A percentile compares a stretch with the other conserved stretches of the same genome.
Evolutionary conservation across 2,329 filamentous ascomycete genomes (phyloP).

Genomic region (Sclerotinia subarctica): DNA sequence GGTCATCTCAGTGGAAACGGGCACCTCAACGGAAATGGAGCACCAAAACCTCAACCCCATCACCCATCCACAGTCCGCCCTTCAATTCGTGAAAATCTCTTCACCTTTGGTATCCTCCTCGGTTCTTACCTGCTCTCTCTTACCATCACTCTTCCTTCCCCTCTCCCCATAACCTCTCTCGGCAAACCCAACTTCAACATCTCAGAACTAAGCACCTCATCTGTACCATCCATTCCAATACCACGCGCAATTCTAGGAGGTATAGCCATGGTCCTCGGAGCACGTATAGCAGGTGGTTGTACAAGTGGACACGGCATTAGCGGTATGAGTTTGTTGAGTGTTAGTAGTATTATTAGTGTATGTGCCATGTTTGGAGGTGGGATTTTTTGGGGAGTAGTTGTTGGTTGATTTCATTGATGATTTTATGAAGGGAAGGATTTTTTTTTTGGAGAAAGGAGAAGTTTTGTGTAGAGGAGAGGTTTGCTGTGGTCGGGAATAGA

Average conservation of each 20-base stretch:
- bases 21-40: neutral
- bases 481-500: neutral
- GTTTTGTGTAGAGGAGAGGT: too few relatives aligned
- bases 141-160: conserved; percentile 18
- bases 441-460: neutral
- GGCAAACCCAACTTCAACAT: too few relatives aligned
- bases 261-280: conserved; percentile 55
- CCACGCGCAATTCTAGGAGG: conserved; percentile 47
- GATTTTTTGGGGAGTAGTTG: conserved; percentile 32
- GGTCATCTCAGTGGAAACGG: neutral
- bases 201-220: too few relatives aligned
- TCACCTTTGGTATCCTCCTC: conserved; percentile 50
- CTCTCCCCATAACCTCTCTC: neutral
- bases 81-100: conserved; percentile 33
- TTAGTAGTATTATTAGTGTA: conserved; percentile 61
- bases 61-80: neutral
- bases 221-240: neutral
- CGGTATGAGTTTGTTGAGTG: conserved; percentile 59
- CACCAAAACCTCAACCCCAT: neutral
- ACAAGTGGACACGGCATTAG: conserved; percentile 68
- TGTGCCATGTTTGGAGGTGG: conserved; percentile 56
- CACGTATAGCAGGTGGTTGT: conserved; percentile 62
- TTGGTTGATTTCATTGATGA: neutral
- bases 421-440: too few relatives aligned
- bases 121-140: conserved; percentile 43